phyloP scores from a whole-genome alignment of 2,329 filamentous ascomycete genomes.

The Leptographium lundbergii region DNA sequence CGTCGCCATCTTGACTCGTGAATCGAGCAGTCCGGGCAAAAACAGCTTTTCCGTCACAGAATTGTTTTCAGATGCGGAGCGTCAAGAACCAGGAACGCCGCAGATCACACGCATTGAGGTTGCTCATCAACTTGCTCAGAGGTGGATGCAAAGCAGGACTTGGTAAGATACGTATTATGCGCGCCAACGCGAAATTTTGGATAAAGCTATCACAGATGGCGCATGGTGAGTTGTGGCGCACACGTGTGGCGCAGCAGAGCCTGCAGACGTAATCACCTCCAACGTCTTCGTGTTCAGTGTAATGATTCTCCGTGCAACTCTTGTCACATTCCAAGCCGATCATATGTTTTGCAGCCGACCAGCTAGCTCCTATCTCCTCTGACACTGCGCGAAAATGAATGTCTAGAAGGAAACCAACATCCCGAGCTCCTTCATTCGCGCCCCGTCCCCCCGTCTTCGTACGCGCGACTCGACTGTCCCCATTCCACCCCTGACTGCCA shows the following conservation, averaged over 20 bases:
- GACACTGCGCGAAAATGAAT: conserved; percentile 4
- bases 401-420: conserved; percentile 2
- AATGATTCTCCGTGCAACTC: background rate
- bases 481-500: background rate
- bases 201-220: background rate
- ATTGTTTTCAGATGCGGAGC: background rate
- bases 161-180: background rate
- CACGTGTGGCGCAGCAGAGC: background rate
- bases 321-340: background rate
- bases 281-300: background rate
- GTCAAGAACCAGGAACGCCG: background rate
- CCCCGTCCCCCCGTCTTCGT: background rate
- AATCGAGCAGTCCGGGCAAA: background rate
- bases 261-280: background rate
- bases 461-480: conserved; percentile 6
- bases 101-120: background rate
- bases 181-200: conserved; percentile 6
- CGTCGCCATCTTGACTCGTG: conserved; percentile 39
- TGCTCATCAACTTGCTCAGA: background rate
- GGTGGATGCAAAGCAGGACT: background rate
- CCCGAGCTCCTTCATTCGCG: conserved; percentile 6
- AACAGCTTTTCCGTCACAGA: background rate
- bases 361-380: background rate
- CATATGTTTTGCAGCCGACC: background rate
- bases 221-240: background rate